Base-by-base conservation (phyloP, 2,329 filamentous ascomycete species). In the Juglanconis juglandina region DNA sequence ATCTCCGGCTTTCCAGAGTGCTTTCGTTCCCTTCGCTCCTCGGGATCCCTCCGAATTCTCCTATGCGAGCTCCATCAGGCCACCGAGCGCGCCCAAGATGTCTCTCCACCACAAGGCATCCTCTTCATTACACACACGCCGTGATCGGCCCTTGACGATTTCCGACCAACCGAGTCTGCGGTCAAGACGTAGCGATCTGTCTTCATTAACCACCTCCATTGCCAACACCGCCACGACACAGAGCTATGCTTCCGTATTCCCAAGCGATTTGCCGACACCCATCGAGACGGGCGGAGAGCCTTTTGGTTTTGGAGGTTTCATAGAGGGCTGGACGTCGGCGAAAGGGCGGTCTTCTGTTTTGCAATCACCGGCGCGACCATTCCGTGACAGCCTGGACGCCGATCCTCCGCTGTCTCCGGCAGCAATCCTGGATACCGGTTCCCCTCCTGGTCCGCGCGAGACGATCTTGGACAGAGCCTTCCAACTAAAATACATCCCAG, bases 391-490 rank as follows among this genome's bases (percentile, higher is more conserved):
- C 66, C 75, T 86, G 53, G 76, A 80, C 63, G 85, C 83, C 1
- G 77, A 80, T 11, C 73, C 75, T 14, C 75, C 77, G 1, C 61
- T 66, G 24, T 66, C 69, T 6, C 67, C 68, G 5, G 67, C 64
- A 4, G 71, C 73, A 17, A 68, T 77, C 8, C 66, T 76, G 2
- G 74, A 79, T 46, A 78, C 79, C 1, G 78, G 77, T 66, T 81
- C 82, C 0, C 82, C 83, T 0, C 80, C 82, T 2, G 73, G 72
- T 0, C 82, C 82, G 2, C 79, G 86, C 14, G 86, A 89, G 71
- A 87, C 86, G 0, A 88, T 89, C 55, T 71, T 88, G n/a, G 86
- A 89, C 68, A 75, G 86, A 44, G 86, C 86, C 0, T 88, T 89
- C 66, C 84, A 87, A 66, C 72, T 88, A 72, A 78, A 82, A 8